phyloP scores from a whole-genome alignment of 441 rosid genomes.

The Manihot esculenta region DNA sequence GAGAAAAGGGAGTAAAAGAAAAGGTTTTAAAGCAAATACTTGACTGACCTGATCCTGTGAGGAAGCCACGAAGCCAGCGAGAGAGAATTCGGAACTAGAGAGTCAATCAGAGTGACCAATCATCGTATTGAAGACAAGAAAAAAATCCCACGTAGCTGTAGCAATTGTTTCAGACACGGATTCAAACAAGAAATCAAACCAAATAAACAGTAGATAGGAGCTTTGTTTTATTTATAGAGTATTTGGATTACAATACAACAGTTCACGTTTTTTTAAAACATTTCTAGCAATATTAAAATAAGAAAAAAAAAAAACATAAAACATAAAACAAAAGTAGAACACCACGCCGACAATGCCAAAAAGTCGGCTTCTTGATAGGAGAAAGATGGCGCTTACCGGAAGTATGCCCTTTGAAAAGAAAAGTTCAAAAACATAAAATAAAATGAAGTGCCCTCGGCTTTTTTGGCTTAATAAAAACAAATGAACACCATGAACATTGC shows the following conservation, averaged over 20 bases:
- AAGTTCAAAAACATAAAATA: background rate
- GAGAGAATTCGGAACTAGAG: slow-evolving; percentile 18
- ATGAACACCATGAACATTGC: background rate
- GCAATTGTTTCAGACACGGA: slow-evolving; percentile 6
- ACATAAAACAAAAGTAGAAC: slow-evolving; percentile 13
- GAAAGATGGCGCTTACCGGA: slow-evolving; percentile 39
- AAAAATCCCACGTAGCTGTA: slow-evolving; percentile 22
- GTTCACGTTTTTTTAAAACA: slow-evolving; percentile 43
- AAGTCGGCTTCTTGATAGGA: slow-evolving; percentile 41
- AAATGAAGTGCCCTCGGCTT: background rate
- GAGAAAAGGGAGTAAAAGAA: slow-evolving; percentile 8
- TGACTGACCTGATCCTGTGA: slow-evolving; percentile 28
- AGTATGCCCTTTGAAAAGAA: slow-evolving; percentile 18
- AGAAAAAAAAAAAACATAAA: too few species aligned
- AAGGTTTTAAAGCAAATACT: background rate
- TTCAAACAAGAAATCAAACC: slow-evolving; percentile 12
- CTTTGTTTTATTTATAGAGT: background rate
- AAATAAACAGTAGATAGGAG: slow-evolving; percentile 8
- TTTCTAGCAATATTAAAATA: background rate
- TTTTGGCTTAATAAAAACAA: background rate
- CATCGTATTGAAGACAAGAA: slow-evolving; percentile 21
- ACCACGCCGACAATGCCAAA: slow-evolving; percentile 39
- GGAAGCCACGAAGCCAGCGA: slow-evolving; percentile 15
- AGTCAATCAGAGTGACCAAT: slow-evolving; percentile 20
- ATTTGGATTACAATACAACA: slow-evolving; percentile 23